Evolutionary conservation across 2,329 filamentous ascomycete genomes (phyloP).

Genomic region (Calonectria pteridis): DNA sequence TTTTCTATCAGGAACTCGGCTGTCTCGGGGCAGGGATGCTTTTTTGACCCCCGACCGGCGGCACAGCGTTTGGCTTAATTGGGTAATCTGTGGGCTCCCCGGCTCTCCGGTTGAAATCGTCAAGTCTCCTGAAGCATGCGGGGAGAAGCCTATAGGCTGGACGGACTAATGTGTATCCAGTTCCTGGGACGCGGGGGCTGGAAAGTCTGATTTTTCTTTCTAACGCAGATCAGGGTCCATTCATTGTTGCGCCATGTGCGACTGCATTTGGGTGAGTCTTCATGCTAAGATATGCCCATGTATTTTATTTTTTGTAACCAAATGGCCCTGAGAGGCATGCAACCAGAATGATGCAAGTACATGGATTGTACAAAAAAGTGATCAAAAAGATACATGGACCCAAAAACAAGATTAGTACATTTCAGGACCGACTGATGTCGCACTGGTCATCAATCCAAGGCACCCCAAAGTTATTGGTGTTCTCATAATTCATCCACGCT

Average conservation of each 20-base stretch:
- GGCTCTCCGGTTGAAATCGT: neutral
- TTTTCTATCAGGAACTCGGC: neutral
- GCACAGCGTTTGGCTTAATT: neutral
- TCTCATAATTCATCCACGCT: conserved; percentile 9
- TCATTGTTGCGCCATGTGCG: neutral
- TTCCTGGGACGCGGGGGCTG: neutral
- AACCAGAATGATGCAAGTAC: neutral
- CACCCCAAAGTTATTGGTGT: neutral
- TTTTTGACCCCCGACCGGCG: neutral
- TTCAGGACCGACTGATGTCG: neutral
- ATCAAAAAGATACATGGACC: neutral
- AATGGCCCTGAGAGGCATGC: neutral
- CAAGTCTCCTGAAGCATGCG: conserved; percentile 2
- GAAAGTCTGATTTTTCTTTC: neutral
- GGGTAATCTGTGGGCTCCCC: neutral
- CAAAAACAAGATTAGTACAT: neutral
- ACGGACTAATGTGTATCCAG: neutral
- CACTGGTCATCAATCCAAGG: neutral
- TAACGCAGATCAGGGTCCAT: neutral
- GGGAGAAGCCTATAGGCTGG: neutral
- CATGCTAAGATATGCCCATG: neutral
- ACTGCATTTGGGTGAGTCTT: neutral
- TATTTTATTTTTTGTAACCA: conserved; percentile 1
- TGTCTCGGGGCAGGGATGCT: conserved; percentile 3
- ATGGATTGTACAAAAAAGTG: neutral